phyloP scores from a whole-genome alignment of 352 stramenopile species.

The Phytophthora hibernalis region DNA sequence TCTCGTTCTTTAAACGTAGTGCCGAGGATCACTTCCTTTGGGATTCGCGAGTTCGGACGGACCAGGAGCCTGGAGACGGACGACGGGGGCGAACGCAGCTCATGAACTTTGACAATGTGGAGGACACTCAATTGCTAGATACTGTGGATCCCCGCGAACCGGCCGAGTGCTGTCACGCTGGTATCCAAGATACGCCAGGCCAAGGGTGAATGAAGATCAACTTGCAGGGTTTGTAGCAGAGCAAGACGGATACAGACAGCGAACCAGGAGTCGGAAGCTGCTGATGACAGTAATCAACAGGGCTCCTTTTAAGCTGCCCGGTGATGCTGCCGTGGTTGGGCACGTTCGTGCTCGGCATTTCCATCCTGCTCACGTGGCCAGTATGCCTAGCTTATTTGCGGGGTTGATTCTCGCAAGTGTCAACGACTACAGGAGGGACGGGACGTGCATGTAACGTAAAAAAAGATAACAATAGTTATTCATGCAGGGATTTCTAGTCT shows the following conservation, averaged over 20 bases:
- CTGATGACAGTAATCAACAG: background rate
- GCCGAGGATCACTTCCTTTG: background rate
- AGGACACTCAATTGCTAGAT: no score
- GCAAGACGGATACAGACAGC: background rate
- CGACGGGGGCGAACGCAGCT: constrained; percentile 4
- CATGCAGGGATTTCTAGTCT: no score
- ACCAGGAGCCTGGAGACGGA: background rate
- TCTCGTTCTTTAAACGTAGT: background rate
- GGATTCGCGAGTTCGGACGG: background rate
- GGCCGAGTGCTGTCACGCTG: background rate
- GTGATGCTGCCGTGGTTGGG: constrained; percentile 8
- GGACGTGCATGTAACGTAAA: no score
- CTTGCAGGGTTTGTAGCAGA: background rate
- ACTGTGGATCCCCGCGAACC: background rate
- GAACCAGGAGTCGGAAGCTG: constrained; percentile 1
- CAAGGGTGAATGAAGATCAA: background rate
- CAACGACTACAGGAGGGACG: background rate
- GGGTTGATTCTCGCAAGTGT: background rate
- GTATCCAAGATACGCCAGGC: background rate
- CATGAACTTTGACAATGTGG: background rate
- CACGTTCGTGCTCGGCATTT: constrained; percentile 20
- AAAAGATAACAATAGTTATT: no score
- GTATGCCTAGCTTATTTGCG: constrained; percentile 20
- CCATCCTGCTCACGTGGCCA: constrained; percentile 31
- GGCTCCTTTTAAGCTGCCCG: background rate